phyloP scores from a whole-genome alignment of 2,329 filamentous ascomycete genomes.

The Pyricularia sp. region DNA sequence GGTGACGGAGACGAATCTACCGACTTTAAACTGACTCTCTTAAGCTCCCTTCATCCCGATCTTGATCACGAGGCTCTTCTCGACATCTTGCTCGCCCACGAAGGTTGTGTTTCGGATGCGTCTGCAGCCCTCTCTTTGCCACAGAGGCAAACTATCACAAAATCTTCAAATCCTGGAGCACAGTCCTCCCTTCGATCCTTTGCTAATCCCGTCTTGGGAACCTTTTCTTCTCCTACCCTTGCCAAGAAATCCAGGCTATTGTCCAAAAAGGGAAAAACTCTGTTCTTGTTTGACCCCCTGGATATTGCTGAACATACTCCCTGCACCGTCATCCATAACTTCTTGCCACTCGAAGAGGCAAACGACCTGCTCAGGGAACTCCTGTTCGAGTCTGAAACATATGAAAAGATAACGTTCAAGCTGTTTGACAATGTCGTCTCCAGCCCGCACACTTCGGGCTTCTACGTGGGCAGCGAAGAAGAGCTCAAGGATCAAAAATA shows the following conservation, averaged over 20 bases:
- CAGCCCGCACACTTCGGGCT: slow-evolving; percentile 73
- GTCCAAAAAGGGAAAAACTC: slow-evolving; percentile 69
- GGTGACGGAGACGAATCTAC: slow-evolving; percentile 63
- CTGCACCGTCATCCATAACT: slow-evolving; percentile 88
- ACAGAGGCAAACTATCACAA: not conserved
- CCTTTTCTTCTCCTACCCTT: slow-evolving; percentile 3
- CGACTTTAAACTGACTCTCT: slow-evolving; percentile 77
- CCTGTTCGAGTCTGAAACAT: slow-evolving; percentile 60
- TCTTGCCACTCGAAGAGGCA: slow-evolving; percentile 63
- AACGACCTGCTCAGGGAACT: slow-evolving; percentile 68
- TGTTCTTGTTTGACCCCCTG: slow-evolving; percentile 73
- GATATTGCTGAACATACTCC: slow-evolving; percentile 80
- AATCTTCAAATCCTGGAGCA: slow-evolving; percentile 25
- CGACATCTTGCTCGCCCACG: slow-evolving; percentile 67
- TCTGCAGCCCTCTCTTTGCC: slow-evolving; percentile 38
- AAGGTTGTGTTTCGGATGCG: slow-evolving; percentile 65
- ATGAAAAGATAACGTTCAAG: slow-evolving; percentile 63
- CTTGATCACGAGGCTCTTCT: slow-evolving; percentile 59
- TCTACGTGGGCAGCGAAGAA: slow-evolving; percentile 69
- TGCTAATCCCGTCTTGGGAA: slow-evolving; percentile 15
- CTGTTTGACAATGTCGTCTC: slow-evolving; percentile 80
- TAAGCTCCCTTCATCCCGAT: slow-evolving; percentile 66
- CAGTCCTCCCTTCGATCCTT: slow-evolving; percentile 57
- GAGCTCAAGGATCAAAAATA: slow-evolving; percentile 60
- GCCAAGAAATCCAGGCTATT: slow-evolving; percentile 40